phyloP scores from a whole-genome alignment of 2,329 filamentous ascomycete species.

The Beauveria sp. region DNA sequence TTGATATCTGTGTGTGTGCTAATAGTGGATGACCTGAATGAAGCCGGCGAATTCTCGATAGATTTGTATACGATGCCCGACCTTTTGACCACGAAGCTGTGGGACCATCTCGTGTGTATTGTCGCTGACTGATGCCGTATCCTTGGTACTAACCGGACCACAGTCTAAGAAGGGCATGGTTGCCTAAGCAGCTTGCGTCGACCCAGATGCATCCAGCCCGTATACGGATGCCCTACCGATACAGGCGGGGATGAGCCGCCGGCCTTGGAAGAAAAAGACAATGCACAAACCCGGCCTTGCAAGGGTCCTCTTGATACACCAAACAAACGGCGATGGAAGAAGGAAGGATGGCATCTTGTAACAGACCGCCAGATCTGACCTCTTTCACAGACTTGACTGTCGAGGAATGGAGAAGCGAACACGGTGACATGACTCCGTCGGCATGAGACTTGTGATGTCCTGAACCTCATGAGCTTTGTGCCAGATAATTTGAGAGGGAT shows the following conservation, averaged over 20 bases:
- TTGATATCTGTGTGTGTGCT: conserved; percentile 19
- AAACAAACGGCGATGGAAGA: not conserved
- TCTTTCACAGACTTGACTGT: not conserved
- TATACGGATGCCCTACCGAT: not conserved
- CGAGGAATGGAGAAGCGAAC: not conserved
- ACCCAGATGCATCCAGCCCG: not conserved
- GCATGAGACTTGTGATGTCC: not conserved
- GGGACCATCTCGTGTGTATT: conserved; percentile 65
- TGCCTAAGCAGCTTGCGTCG: conserved; percentile 12
- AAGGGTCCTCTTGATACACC: not conserved
- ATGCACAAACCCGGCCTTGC: not conserved
- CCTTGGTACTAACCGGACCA: not conserved
- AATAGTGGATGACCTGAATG: conserved; percentile 28
- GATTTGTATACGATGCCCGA: conserved; percentile 97
- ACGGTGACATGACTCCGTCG: not conserved
- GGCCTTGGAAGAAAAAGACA: not conserved
- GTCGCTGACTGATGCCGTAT: not conserved
- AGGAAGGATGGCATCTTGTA: not conserved
- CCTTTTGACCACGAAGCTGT: conserved; percentile 80
- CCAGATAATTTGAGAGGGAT: not conserved
- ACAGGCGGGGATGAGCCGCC: not conserved
- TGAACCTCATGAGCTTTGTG: not conserved
- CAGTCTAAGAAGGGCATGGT: conserved; percentile 36
- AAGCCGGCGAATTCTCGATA: conserved; percentile 93
- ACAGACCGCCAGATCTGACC: not conserved